Percentiles rank a stretch among this genome's conserved stretches.
phyloP scores from a whole-genome alignment of 2,329 filamentous ascomycete genomes.

The Raffaelea albimanens region DNA sequence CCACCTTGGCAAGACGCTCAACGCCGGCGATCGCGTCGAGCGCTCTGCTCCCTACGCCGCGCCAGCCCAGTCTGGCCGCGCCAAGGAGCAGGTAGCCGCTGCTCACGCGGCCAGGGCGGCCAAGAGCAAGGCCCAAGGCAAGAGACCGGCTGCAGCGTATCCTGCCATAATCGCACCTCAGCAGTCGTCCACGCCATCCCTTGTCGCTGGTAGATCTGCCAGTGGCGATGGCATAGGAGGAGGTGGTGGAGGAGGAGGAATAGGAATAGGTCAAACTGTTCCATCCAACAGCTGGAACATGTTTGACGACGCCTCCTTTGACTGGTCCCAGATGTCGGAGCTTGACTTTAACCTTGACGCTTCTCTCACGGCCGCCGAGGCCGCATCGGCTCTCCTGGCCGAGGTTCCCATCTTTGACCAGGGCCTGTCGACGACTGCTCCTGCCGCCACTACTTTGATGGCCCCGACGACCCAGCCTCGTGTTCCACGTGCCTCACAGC shows the following conservation, averaged over 20 bases:
- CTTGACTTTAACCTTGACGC: slow-evolving; percentile 5
- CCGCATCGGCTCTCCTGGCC: background rate
- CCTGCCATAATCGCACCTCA: background rate
- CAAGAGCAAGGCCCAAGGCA: slow-evolving; percentile 8
- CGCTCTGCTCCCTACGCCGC: slow-evolving; percentile 8
- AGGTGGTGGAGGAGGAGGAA: background rate
- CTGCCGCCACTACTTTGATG: too few relatives aligned
- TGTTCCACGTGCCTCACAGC: background rate
- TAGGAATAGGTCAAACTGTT: too few relatives aligned
- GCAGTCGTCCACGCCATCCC: too few relatives aligned
- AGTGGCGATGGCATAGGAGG: too few relatives aligned
- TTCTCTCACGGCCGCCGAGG: slow-evolving; percentile 1
- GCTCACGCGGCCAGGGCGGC: slow-evolving; percentile 6
- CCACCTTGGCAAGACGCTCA: slow-evolving; percentile 28
- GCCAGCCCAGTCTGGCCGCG: slow-evolving; percentile 8
- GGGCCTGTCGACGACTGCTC: too few relatives aligned
- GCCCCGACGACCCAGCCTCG: background rate
- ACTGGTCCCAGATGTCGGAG: slow-evolving; percentile 9
- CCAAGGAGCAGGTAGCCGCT: slow-evolving; percentile 3
- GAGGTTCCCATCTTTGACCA: too few relatives aligned
- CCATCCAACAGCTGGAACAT: background rate
- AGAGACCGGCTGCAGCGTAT: slow-evolving; percentile 3
- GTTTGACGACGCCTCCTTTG: slow-evolving; percentile 4
- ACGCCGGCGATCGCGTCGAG: background rate
- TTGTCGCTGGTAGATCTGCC: too few relatives aligned